These are phyloP conservation scores for Aechmea fasciata DNA, from an alignment of 176 grass and related monocot species.

Conservation along the genomic window DNA sequence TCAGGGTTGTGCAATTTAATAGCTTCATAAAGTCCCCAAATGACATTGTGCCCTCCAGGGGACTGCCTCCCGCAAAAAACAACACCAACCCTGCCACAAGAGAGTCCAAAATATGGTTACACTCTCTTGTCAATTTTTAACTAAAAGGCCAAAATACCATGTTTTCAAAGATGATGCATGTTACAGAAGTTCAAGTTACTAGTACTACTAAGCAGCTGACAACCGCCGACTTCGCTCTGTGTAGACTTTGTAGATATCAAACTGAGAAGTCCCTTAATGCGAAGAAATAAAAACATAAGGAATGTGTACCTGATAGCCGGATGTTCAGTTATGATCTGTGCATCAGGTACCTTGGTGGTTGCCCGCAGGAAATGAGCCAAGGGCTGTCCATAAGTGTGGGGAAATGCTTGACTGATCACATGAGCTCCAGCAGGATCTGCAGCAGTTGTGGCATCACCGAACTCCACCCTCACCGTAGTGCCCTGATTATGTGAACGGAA, in stretches of 20 bases:
- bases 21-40: slow-evolving; percentile 85
- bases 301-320: slow-evolving; percentile 48
- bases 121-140: neutral
- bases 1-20: slow-evolving; percentile 85
- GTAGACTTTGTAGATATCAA: neutral
- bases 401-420: slow-evolving; percentile 77
- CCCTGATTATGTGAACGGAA: slow-evolving; percentile 43
- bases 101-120: neutral
- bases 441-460: slow-evolving; percentile 68
- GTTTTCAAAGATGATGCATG: neutral
- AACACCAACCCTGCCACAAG: slow-evolving; percentile 64
- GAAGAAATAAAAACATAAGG: neutral
- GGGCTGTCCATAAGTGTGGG: slow-evolving; percentile 77
- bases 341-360: slow-evolving; percentile 63
- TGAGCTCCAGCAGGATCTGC: slow-evolving; percentile 74
- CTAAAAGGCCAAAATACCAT: too few relatives aligned
- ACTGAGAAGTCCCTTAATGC: neutral
- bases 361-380: slow-evolving; percentile 86
- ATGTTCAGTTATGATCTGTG: slow-evolving; percentile 75
- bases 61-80: slow-evolving; percentile 98
- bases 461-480: slow-evolving; percentile 90
- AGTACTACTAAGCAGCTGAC: neutral
- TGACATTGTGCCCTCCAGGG: slow-evolving; percentile 91
- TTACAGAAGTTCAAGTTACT: neutral
- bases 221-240: neutral